These are phyloP conservation scores for Pleurostoma richardsiae DNA, from an alignment of 2,329 filamentous ascomycete genomes.

Conservation along the genomic window DNA sequence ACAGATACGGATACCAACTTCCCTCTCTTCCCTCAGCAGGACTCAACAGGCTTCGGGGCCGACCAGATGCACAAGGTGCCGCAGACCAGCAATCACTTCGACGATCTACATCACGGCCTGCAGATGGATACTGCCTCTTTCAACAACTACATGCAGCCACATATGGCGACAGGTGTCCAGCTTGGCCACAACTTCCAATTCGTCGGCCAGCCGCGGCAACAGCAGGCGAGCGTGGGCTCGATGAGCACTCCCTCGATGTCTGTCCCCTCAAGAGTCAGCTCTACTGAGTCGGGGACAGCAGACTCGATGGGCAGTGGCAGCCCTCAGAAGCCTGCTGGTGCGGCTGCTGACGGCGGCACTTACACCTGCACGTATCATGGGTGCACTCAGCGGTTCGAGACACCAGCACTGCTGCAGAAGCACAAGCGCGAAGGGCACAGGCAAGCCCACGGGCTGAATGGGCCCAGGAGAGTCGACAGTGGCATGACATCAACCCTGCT, in stretches of 20 bases:
- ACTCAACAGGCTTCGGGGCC: conserved; percentile 36
- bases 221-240: conserved; percentile 29
- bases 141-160: conserved; percentile 24
- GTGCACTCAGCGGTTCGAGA: conserved; percentile 83
- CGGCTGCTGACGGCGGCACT: conserved; percentile 73
- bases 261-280: conserved; percentile 31
- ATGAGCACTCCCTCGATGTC: conserved; percentile 21
- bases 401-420: conserved; percentile 80
- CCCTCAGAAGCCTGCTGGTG: conserved; percentile 51
- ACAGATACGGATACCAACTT: conserved; percentile 64
- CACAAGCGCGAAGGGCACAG: conserved; percentile 94
- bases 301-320: conserved; percentile 21
- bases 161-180: conserved; percentile 28
- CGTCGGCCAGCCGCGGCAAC: conserved; percentile 27
- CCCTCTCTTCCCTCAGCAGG: conserved; percentile 66
- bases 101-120: conserved; percentile 12
- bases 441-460: conserved; percentile 55
- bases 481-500: conserved; percentile 50
- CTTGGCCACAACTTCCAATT: conserved; percentile 50
- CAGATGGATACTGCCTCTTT: conserved; percentile 6
- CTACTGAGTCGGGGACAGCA: conserved; percentile 32
- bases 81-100: conserved; percentile 16
- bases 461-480: conserved; percentile 17
- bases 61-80: conserved; percentile 30
- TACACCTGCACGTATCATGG: conserved; percentile 97